phyloP scores from a whole-genome alignment of 2,329 filamentous ascomycete genomes.

The Trichophaea hybrida region DNA sequence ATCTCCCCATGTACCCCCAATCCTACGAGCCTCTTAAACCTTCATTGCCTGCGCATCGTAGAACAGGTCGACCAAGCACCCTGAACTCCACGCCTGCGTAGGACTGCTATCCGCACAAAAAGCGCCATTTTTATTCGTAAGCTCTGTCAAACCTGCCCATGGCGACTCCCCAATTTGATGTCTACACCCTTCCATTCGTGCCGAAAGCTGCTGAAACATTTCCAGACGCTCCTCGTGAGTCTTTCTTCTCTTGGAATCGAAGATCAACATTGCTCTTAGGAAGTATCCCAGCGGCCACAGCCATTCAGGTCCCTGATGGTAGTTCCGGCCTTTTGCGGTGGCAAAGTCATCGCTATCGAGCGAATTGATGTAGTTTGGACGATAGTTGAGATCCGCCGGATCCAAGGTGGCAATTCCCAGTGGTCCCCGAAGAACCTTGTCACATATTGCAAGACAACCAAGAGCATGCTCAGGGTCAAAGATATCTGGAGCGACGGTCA shows the following conservation, averaged over 20 bases:
- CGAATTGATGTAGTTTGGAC: constrained; percentile 55
- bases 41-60: constrained; percentile 52
- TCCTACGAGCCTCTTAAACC: background rate
- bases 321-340: constrained; percentile 88
- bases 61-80: constrained; percentile 88
- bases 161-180: constrained; percentile 61
- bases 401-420: constrained; percentile 94
- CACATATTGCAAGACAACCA: constrained; percentile 62
- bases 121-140: constrained; percentile 80
- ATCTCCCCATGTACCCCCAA: no score
- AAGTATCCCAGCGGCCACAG: constrained; percentile 96
- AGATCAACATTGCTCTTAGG: constrained; percentile 76
- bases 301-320: constrained; percentile 97
- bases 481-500: constrained; percentile 80
- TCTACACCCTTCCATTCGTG: constrained; percentile 69
- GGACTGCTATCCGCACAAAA: constrained; percentile 75
- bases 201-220: constrained; percentile 87
- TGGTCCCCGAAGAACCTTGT: constrained; percentile 66
- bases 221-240: constrained; percentile 58
- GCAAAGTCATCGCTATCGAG: constrained; percentile 54
- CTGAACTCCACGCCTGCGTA: constrained; percentile 91
- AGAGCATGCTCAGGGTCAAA: constrained; percentile 70
- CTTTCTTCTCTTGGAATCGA: constrained; percentile 62
- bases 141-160: constrained; percentile 83
- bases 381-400: constrained; percentile 81